phyloP scores from a whole-genome alignment of 1,139 yeast genomes.

The Hansenula sp. region DNA sequence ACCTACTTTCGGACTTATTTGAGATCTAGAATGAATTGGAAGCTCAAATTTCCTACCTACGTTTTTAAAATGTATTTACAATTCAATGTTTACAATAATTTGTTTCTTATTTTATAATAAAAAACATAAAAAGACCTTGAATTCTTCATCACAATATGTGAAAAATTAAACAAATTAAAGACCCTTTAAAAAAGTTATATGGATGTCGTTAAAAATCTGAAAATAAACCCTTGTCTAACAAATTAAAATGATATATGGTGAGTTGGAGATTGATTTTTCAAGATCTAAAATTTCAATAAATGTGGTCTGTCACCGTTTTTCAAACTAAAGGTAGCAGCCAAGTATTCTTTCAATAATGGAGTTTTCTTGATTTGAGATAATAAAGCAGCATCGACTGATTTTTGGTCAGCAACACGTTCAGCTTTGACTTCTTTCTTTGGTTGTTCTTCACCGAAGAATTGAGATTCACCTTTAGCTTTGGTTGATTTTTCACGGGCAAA shows the following conservation, averaged over 20 bases:
- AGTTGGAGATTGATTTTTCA: neutral
- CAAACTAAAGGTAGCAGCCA: constrained; percentile 94
- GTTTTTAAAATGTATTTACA: no score
- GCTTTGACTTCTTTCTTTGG: constrained; percentile 77
- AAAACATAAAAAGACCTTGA: neutral
- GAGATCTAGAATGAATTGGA: no score
- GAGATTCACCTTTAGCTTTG: constrained; percentile 87
- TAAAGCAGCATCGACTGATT: constrained; percentile 91
- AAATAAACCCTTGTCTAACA: neutral
- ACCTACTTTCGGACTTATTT: no score
- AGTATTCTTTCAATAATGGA: constrained; percentile 96
- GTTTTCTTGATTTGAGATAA: constrained; percentile 95
- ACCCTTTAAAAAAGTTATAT: neutral
- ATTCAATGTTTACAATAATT: neutral
- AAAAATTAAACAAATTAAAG: neutral
- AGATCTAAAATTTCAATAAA: constrained; percentile 87
- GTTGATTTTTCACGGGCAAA: constrained; percentile 93
- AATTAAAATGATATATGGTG: neutral
- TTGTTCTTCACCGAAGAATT: constrained; percentile 85
- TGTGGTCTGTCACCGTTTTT: constrained; percentile 99
- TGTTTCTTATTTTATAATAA: neutral
- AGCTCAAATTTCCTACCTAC: no score
- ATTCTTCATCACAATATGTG: neutral
- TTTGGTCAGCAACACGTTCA: constrained; percentile 98
- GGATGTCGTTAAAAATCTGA: constrained; percentile 1